Conservation (phyloP, 2,329 filamentous ascomycete genomes). For the Monosporascus sp. region DNA sequence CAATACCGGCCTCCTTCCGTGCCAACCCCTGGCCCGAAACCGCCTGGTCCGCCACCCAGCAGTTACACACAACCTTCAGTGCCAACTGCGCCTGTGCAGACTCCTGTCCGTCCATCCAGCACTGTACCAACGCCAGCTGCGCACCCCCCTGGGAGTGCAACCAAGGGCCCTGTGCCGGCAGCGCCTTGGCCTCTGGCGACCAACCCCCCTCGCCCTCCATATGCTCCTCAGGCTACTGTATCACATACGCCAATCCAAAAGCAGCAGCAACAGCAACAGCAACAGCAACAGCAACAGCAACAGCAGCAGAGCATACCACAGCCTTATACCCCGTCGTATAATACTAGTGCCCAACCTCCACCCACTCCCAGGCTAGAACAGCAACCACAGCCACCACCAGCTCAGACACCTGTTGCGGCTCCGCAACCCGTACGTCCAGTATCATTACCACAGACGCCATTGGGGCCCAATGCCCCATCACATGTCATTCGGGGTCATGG, state of each 20-base stretch:
- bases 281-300: slow-evolving; percentile 14
- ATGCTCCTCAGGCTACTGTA: slow-evolving; percentile 14
- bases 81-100: slow-evolving; percentile 12
- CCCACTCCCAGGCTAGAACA: slow-evolving; percentile 10
- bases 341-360: slow-evolving; percentile 18
- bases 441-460: slow-evolving; percentile 19
- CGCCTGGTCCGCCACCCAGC: slow-evolving; percentile 10
- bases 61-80: slow-evolving; percentile 15
- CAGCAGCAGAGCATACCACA: slow-evolving; percentile 8
- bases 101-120: slow-evolving; percentile 19
- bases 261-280: slow-evolving; percentile 13
- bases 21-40: slow-evolving; percentile 6
- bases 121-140: slow-evolving; percentile 9
- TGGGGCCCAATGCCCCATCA: slow-evolving; percentile 11
- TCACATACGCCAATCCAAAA: slow-evolving; percentile 18
- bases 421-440: slow-evolving; percentile 12
- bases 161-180: slow-evolving; percentile 15
- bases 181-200: slow-evolving; percentile 18
- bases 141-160: slow-evolving; percentile 10
- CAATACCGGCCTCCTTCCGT: slow-evolving; percentile 13
- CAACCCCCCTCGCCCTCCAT: slow-evolving; percentile 12
- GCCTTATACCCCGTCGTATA: slow-evolving; percentile 23
- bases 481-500: slow-evolving; percentile 36
- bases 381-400: slow-evolving; percentile 13
- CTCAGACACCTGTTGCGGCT: slow-evolving; percentile 14